Base-by-base conservation (phyloP, 495 filamentous ascomycete genomes). In the Daldinia childiae region DNA sequence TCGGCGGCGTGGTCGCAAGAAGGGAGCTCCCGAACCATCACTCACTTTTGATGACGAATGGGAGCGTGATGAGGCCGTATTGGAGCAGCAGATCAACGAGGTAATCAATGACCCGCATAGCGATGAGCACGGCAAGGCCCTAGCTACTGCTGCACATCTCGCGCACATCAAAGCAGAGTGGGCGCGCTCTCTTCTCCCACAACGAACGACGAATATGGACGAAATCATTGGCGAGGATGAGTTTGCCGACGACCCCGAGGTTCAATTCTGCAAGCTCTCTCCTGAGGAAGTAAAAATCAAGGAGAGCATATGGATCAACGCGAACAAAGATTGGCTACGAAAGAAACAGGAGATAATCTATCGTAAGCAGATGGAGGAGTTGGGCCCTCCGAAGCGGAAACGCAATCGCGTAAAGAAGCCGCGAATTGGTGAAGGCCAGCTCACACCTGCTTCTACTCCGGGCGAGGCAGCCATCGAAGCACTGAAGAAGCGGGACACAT, bases 281-380 rank as follows among this genome's bases (percentile, higher is more conserved):
- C 84, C 87, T 6, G 82, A 82, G 2, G 95, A 98, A 79, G 83
- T 88, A 2, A 84, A 85, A 4, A 84, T 94, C 69, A 97, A 97
- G 75, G 93, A 97, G 77, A 84, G 85, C 50, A 92, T 98, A 59
- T 99, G 95, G 95, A 87, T 93, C n/a, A 91, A 94, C 66, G 88
- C 92, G 71, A 98, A 98, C 79, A 91, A 93, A 74, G 92, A 95
- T 59, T 99, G 92, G 80, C 84, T 99, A 39, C 91, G 94, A 5
- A 85, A 88, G 24, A 87, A 94, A 77, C 92, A 97, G 77, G 87
- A 89, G 54, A 95, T 93, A 78, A 83, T 86, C 4, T 87, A 93
- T 38, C 86, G 90, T 34, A 83, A 88, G 60, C 88, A 90, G 61
- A 79, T 93, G 62, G 83, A 86, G 4, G 84, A 84, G 32, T 85